phyloP scores from a whole-genome alignment of 1,284 basidiomycete species.

The Earliella scabrosa region DNA sequence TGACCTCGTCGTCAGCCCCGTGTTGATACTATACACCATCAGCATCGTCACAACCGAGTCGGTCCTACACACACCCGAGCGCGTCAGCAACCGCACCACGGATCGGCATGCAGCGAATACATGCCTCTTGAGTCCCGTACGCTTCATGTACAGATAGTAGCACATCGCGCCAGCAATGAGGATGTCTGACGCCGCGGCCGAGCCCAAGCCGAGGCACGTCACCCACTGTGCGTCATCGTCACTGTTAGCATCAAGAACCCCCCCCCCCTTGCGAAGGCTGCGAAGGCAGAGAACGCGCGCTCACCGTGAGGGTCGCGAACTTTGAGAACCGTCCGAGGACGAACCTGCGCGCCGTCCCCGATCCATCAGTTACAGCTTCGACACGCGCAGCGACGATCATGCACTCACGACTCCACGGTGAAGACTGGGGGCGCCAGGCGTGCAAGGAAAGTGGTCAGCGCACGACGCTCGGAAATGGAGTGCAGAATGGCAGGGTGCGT shows the following conservation, averaged over 20 bases:
- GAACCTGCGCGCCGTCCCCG: conserved; percentile 22
- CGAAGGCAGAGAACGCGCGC: neutral
- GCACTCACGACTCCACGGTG: conserved; percentile 33
- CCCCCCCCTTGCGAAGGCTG: too few species aligned
- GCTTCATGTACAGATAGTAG: conserved; percentile 33
- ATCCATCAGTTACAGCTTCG: neutral
- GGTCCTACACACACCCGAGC: conserved; percentile 29
- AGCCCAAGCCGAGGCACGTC: conserved; percentile 34
- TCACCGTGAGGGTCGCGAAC: conserved; percentile 29
- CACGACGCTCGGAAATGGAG: neutral
- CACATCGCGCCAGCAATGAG: conserved; percentile 36
- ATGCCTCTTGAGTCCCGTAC: conserved; percentile 35
- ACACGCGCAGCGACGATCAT: neutral
- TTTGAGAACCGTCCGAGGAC: conserved; percentile 31
- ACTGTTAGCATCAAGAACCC: too few species aligned
- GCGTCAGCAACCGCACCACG: too few species aligned
- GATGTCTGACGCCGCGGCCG: conserved; percentile 35
- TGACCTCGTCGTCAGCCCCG: conserved; percentile 37
- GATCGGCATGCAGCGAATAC: neutral
- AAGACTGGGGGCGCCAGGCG: conserved; percentile 25
- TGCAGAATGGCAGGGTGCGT: neutral
- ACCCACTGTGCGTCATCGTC: conserved; percentile 37
- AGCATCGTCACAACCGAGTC: conserved; percentile 36
- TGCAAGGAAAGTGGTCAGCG: neutral
- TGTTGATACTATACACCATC: conserved; percentile 39